Evolutionary conservation across 306 rosid genomes (phyloP), one percentile per base, ranked within the genome.

Genomic region (Rubus parviflorus): DNA sequence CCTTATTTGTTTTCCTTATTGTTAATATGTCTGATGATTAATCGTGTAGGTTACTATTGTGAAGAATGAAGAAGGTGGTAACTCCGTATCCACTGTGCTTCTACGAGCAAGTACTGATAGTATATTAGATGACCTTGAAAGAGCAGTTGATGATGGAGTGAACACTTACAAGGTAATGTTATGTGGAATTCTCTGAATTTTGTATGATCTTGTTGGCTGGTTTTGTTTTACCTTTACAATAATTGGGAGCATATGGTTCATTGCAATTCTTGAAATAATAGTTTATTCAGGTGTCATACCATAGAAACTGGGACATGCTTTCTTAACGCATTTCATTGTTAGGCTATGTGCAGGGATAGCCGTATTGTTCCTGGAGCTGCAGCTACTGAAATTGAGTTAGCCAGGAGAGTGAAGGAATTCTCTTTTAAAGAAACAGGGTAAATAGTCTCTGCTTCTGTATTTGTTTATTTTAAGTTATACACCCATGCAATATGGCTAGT

Each of bases 291-390:
- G 35, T 30, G 35, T 30, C 35, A 30, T 30, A 93, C 42, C 45
- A 25, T 69, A 78, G 54, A 67, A 37, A 68, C 40, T 77, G 38
- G 9, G 14, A 37, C 15, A 10, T 72, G 70, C 53, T 71, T 48
- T 52, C 6, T 52, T 35, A 45, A 76, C 35, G 35, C 74, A 70
- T 81, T 76, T 81, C 37, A 53, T 68, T 80, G 40, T 79, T 75
- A 95, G 97, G 97, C 98, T 54, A 92, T 92, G 97, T 93, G 97
- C 76, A 87, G 87, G 85, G 97, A 95, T 77, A 93, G 98, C 83
- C 92, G 98, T 30, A 82, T 64, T 41, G 92, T 93, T 74, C 94
- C 98, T 68, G 98, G 97, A 67, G 97, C 93, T 80, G 92, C 97
- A 6, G 97, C 98, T 68, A 93, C 98, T 46, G 98, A 93, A 86